phyloP scores from a whole-genome alignment of 371 early-diverging fungal species.

The Mucor lusitanicus region DNA sequence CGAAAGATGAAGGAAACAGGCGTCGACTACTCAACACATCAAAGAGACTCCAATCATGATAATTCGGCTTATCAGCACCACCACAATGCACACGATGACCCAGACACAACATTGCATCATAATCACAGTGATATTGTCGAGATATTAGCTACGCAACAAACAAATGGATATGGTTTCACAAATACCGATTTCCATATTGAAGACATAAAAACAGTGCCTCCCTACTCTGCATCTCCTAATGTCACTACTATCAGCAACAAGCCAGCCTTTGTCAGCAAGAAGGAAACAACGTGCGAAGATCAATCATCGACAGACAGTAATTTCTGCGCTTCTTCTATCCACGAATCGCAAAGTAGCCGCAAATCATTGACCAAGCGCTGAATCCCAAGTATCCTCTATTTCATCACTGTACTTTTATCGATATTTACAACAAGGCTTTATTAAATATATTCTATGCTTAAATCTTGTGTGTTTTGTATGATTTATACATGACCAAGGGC shows the following conservation, averaged over 20 bases:
- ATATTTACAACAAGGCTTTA: conserved; percentile 8
- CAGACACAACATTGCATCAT: neutral
- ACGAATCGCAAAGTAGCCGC: conserved; percentile 23
- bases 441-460: conserved; percentile 6
- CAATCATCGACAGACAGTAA: conserved; percentile 9
- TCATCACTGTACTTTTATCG: neutral
- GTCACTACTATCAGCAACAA: neutral
- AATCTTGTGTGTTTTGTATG: conserved; percentile 24
- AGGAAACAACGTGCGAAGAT: conserved; percentile 8
- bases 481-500: conserved; percentile 63
- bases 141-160: neutral
- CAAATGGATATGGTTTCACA: conserved; percentile 6
- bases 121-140: neutral
- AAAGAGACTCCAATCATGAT: conserved; percentile 5
- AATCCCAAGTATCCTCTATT: neutral
- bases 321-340: conserved; percentile 11
- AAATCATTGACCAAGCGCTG: conserved; percentile 16
- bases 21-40: conserved; percentile 3
- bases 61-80: neutral
- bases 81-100: neutral
- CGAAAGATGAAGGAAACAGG: conserved; percentile 17
- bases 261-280: neutral
- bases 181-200: neutral
- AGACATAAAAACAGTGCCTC: neutral
- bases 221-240: conserved; percentile 1